Conservation (phyloP, 2,329 filamentous ascomycete species). For the Penicillium rolfsii region DNA sequence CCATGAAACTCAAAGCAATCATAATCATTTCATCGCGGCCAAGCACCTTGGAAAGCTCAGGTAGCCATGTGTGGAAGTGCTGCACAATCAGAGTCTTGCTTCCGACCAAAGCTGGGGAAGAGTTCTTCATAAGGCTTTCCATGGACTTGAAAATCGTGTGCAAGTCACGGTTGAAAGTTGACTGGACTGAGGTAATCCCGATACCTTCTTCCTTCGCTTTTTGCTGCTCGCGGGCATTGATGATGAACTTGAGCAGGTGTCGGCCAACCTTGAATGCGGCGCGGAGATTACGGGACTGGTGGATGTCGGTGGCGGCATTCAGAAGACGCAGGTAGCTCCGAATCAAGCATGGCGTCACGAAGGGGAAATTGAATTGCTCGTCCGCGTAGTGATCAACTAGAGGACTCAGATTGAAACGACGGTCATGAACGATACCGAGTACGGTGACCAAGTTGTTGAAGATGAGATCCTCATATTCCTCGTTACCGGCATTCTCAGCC, state of each 20-base stretch:
- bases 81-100: slow-evolving; percentile 95
- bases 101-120: slow-evolving; percentile 81
- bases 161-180: slow-evolving; percentile 80
- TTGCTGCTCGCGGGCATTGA: slow-evolving; percentile 83
- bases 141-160: slow-evolving; percentile 87
- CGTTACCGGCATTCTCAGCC: slow-evolving; percentile 86
- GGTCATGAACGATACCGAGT: slow-evolving; percentile 89
- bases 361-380: slow-evolving; percentile 87
- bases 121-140: slow-evolving; percentile 85
- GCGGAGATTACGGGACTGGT: slow-evolving; percentile 80
- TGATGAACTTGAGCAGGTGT: slow-evolving; percentile 92
- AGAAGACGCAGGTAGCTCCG: slow-evolving; percentile 83
- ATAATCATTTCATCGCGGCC: slow-evolving; percentile 83
- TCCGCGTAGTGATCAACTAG: slow-evolving; percentile 91
- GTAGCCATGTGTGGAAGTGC: slow-evolving; percentile 97
- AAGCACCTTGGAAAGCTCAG: slow-evolving; percentile 78
- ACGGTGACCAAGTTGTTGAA: slow-evolving; percentile 90
- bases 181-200: slow-evolving; percentile 72
- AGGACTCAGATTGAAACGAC: slow-evolving; percentile 87
- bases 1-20: slow-evolving; percentile 90
- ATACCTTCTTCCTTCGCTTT: slow-evolving; percentile 85
- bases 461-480: slow-evolving; percentile 88
- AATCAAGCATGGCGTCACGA: slow-evolving; percentile 84
- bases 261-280: slow-evolving; percentile 94
- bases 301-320: slow-evolving; percentile 78